These are phyloP conservation scores for Madurella fahalii DNA, from an alignment of 2,329 filamentous ascomycete species.

Conservation along the genomic window DNA sequence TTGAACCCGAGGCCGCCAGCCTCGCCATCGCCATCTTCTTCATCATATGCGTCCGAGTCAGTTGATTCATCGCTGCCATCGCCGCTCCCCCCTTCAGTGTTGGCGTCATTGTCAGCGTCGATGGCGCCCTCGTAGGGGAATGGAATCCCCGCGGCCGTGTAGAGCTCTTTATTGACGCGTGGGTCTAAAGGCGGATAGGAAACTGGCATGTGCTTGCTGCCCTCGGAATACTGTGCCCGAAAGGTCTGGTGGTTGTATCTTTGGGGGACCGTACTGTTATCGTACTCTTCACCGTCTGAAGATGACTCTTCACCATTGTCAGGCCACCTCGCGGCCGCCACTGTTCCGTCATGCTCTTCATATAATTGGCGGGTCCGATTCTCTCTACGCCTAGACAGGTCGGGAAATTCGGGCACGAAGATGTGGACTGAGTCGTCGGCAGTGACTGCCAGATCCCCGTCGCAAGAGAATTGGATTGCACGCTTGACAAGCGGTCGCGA, in stretches of 20 bases:
- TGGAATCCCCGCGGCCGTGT: conserved; percentile 34
- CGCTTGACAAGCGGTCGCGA: conserved; percentile 32
- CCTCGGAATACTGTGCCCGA: conserved; percentile 32
- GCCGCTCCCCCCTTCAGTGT: conserved; percentile 13
- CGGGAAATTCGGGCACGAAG: conserved; percentile 29
- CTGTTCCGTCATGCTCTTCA: background rate
- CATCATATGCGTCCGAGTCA: conserved; percentile 31
- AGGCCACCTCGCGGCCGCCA: conserved; percentile 8
- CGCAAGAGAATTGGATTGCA: conserved; percentile 51
- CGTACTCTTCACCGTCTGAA: conserved; percentile 27
- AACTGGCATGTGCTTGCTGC: conserved; percentile 34
- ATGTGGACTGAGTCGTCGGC: conserved; percentile 47
- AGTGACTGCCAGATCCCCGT: conserved; percentile 53
- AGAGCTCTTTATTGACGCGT: conserved; percentile 45
- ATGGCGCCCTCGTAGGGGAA: conserved; percentile 29
- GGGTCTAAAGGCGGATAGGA: conserved; percentile 36
- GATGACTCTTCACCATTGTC: conserved; percentile 22
- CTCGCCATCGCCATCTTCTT: conserved; percentile 17
- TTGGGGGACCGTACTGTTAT: conserved; percentile 10
- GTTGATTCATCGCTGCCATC: conserved; percentile 24
- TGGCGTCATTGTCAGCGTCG: conserved; percentile 12
- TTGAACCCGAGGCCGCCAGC: conserved; percentile 28
- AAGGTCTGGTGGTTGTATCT: conserved; percentile 26
- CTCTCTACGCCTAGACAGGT: conserved; percentile 18
- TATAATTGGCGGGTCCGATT: background rate